These are phyloP conservation scores for Mortierella sp. DNA, from an alignment of 371 early-diverging fungal species.

Conservation along the genomic window DNA sequence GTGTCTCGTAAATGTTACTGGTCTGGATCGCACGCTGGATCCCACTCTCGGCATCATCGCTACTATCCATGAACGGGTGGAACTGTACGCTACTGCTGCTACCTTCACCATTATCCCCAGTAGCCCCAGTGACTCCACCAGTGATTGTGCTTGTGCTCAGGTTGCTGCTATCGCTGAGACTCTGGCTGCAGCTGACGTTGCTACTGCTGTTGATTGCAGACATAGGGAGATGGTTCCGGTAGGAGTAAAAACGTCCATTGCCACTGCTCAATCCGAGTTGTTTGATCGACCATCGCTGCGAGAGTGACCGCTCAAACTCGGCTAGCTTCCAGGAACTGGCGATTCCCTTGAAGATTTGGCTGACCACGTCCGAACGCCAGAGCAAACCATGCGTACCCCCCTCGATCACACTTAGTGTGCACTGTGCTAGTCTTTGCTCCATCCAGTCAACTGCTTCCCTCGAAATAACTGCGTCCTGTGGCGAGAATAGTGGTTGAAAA, in stretches of 20 bases:
- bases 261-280: slow-evolving; percentile 38
- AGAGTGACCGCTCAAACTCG: slow-evolving; percentile 49
- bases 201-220: background rate
- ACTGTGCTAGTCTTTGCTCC: slow-evolving; percentile 51
- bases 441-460: slow-evolving; percentile 56
- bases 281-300: slow-evolving; percentile 52
- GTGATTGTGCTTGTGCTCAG: too few species aligned
- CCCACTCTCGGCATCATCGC: background rate
- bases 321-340: slow-evolving; percentile 53
- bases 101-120: too few species aligned
- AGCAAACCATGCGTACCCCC: slow-evolving; percentile 54
- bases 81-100: too few species aligned
- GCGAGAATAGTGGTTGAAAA: too few species aligned
- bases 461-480: slow-evolving; percentile 52
- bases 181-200: slow-evolving; percentile 18
- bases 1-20: slow-evolving; percentile 46
- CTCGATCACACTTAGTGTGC: slow-evolving; percentile 52
- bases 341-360: slow-evolving; percentile 54
- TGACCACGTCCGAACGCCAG: slow-evolving; percentile 54
- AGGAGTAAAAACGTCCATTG: background rate
- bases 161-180: slow-evolving; percentile 19
- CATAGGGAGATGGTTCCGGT: background rate
- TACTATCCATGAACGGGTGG: too few species aligned
- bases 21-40: slow-evolving; percentile 50
- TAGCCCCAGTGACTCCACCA: too few species aligned